Conservation (phyloP, 2,329 filamentous ascomycete species). For the Penicillium sp. region DNA sequence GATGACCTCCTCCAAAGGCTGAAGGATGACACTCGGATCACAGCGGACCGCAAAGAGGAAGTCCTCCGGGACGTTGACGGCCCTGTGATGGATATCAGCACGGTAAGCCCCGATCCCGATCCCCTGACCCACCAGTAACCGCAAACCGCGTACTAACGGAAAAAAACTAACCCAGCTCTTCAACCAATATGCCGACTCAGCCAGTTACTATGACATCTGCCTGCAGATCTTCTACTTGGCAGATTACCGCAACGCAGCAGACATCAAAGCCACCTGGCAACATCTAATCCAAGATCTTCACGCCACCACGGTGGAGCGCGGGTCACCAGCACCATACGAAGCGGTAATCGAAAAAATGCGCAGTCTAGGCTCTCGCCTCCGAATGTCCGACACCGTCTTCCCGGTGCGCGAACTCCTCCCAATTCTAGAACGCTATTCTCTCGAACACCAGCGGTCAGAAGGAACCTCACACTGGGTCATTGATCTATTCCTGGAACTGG, state of each 20-base stretch:
- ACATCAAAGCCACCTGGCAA: constrained; percentile 84
- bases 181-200: constrained; percentile 87
- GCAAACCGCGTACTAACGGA: constrained; percentile 26
- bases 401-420: constrained; percentile 59
- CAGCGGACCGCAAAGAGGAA: constrained; percentile 63
- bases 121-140: background rate
- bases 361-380: constrained; percentile 59
- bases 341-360: constrained; percentile 59
- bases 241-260: constrained; percentile 84
- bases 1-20: constrained; percentile 85
- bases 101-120: constrained; percentile 60
- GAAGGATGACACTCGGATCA: constrained; percentile 71
- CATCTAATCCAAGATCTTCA: constrained; percentile 77
- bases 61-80: constrained; percentile 74
- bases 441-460: constrained; percentile 54
- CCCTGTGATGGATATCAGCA: constrained; percentile 74
- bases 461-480: constrained; percentile 62
- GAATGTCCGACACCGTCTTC: constrained; percentile 61
- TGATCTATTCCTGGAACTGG: constrained; percentile 67
- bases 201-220: constrained; percentile 90
- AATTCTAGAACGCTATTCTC: constrained; percentile 59
- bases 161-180: constrained; percentile 66
- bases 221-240: constrained; percentile 90
- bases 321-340: constrained; percentile 51
- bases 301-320: constrained; percentile 52